Base-by-base conservation (phyloP, 805 yeast species). In the Metschnikowia rubicola region DNA sequence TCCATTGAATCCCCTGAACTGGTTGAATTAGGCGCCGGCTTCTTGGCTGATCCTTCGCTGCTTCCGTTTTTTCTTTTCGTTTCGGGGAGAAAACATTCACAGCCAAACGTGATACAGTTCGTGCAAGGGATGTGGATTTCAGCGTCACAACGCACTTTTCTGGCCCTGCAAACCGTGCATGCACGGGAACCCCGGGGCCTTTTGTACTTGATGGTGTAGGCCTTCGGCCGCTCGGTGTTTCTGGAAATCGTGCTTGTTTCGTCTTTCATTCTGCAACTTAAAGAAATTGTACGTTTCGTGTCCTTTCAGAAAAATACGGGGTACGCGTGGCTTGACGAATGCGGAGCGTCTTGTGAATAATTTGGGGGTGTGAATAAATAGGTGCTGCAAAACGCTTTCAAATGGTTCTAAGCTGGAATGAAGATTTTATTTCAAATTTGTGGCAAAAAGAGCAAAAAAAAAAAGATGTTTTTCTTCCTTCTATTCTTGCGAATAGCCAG, bases 61-160 rank as follows among this genome's bases (percentile, higher is more conserved):
- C 26, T 53, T 26, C 56, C 62, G 15, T 69, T 65, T 58, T 73
- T 66, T 66, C 63, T 79, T 58, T 73, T 81, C 29, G 74, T 77
- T 53, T 79, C 85, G 1, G 90, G 91, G 43, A 85, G 72, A 31
- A 71, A 68, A 66, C 91, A 88, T 42, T 82, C 88, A 57, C 88
- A 78, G 8, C 86, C 84, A 63, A 84, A 85, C 3, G 86, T 83
- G 32, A 78, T 71, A 60, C 92, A 85, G 62, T 85, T 85, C 19
- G 90, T 77, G 51, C 76, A 71, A 3, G 77, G 77, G 13, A 71
- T 71, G 53, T 70, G 75, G 35, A 71, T 71, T 51, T 71, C 84
- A 10, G 85, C 87, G 59, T 84, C 88, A 66, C 95, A 86, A 32
- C 90, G 77, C n/a, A 86, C 94, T 57, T 86, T 86, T 32, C 94